Conservation (phyloP, 352 stramenopile genomes). For the Phytopythium delawarense region DNA sequence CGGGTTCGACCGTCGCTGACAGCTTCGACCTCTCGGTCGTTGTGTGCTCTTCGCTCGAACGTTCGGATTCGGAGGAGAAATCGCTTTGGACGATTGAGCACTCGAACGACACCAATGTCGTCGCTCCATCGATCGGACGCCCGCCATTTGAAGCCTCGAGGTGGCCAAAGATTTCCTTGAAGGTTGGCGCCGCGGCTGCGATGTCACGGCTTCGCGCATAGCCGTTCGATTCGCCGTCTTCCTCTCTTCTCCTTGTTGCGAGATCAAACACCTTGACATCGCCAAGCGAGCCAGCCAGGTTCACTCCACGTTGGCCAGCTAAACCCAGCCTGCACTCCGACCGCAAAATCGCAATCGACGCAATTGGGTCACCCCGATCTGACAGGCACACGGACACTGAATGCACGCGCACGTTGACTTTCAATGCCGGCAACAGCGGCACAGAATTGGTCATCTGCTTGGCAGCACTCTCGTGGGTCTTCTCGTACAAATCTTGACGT, state of each 20-base stretch:
- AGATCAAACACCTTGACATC: conserved; percentile 78
- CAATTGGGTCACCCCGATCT: conserved; percentile 59
- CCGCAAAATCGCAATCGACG: conserved; percentile 64
- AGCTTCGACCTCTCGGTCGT: conserved; percentile 27
- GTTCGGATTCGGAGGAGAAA: background rate
- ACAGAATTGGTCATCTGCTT: conserved; percentile 6
- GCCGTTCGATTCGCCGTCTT: conserved; percentile 18
- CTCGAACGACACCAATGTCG: conserved; percentile 41
- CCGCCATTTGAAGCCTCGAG: background rate
- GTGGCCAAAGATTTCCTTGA: conserved; percentile 6
- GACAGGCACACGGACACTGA: conserved; percentile 78
- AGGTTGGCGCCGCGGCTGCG: background rate
- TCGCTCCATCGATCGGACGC: background rate
- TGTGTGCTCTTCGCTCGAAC: background rate
- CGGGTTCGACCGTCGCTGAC: conserved; percentile 39
- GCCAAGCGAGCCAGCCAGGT: conserved; percentile 42
- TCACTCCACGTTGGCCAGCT: conserved; percentile 21
- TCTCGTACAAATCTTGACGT: conserved; percentile 53
- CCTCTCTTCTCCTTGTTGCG: conserved; percentile 26
- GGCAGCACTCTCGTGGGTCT: conserved; percentile 7
- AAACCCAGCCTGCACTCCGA: conserved; percentile 34
- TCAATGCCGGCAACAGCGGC: conserved; percentile 19
- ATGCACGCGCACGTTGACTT: conserved; percentile 49
- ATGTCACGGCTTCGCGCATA: conserved; percentile 1
- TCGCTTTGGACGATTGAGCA: conserved; percentile 27